Evolutionary conservation across 208 protist genomes (phyloP).

Genomic region (Lotmaria passim): DNA sequence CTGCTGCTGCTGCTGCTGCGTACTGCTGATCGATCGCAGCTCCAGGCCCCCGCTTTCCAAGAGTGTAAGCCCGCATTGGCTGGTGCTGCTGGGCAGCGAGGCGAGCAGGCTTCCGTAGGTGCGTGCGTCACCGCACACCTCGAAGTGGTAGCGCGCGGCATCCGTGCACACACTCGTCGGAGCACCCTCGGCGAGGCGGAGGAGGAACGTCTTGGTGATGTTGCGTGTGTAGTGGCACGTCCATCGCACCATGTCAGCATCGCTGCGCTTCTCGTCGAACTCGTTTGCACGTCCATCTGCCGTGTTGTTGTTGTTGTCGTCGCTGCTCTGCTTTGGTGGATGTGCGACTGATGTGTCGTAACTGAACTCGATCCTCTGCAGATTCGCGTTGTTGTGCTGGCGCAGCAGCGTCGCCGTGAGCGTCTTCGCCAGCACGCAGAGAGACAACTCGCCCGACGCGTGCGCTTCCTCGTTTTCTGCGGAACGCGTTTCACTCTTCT

Average conservation of each 20-base stretch:
- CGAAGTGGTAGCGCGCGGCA: conserved; percentile 44
- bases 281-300: not conserved
- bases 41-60: conserved; percentile 39
- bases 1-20: conserved; percentile 2
- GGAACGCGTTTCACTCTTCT: too few species aligned
- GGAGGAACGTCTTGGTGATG: conserved; percentile 48
- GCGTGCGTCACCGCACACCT: conserved; percentile 43
- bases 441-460: not conserved
- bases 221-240: conserved; percentile 38
- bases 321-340: not conserved
- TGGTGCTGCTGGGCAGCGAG: conserved; percentile 40
- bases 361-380: conserved; percentile 33
- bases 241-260: conserved; percentile 46
- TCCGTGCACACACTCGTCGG: conserved; percentile 31
- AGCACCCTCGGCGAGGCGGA: conserved; percentile 46
- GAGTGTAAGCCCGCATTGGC: conserved; percentile 42
- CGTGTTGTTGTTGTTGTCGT: not conserved
- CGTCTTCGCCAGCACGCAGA: conserved; percentile 49
- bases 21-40: conserved; percentile 39
- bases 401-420: conserved; percentile 53
- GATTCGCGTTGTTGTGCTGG: conserved; percentile 28
- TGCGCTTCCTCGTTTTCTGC: too few species aligned
- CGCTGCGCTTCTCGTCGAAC: not conserved
- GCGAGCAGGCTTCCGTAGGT: conserved; percentile 47
- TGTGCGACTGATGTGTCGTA: conserved; percentile 7